Evolutionary conservation across 331 rosid species (phyloP), one percentile per base, ranked within the genome.

Genomic region (Erythrophleum ivorense): DNA sequence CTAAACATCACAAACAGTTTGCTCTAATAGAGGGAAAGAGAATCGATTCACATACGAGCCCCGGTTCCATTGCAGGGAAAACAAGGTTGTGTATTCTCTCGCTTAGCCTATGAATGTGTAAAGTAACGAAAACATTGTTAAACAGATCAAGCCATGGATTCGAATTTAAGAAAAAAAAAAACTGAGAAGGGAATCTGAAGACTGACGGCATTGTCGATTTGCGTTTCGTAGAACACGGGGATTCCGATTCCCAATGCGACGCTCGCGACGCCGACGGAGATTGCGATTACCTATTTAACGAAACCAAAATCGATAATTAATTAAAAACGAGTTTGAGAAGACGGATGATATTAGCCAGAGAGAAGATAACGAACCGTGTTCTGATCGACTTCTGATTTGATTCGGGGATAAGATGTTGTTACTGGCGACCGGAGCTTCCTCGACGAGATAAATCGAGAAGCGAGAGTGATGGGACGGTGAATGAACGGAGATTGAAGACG

Each of bases 361-460:
- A 5, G 46, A 19, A 7, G 49, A 50, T 72, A 60, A 36, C 41
- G 75, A 83, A 94, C 98, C 92, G 96, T 91, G 89, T 92, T 91
- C 81, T 92, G 96, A 83, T 94, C 98, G 38, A 94, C 92, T 24
- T 94, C 98, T 4, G 98, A 96, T 87, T 89, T 89, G 84, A 92
- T 83, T 80, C 91, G 74, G 45, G 97, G 97, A 89, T 89, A 91
- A 49, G 89, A 85, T 69, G n/a, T n/a, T n/a, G 80, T 24, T 19
- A 33, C 13, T 69, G 58, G 72, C 71, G 69, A 62, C 18, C 16
- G 76, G 52, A 43, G 87, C n/a, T n/a, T n/a, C n/a, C n/a, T n/a
- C n/a, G n/a, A n/a, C n/a, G n/a, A n/a, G n/a, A n/a, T n/a, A n/a
- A n/a, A 82, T 16, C 73, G 52, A 43, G 87, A 48, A n/a, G 85